A percentile compares a stretch with the other conserved stretches of the same genome.
Evolutionary conservation across 2,329 filamentous ascomycete genomes (phyloP).

Genomic region (Claviceps humidiphila): DNA sequence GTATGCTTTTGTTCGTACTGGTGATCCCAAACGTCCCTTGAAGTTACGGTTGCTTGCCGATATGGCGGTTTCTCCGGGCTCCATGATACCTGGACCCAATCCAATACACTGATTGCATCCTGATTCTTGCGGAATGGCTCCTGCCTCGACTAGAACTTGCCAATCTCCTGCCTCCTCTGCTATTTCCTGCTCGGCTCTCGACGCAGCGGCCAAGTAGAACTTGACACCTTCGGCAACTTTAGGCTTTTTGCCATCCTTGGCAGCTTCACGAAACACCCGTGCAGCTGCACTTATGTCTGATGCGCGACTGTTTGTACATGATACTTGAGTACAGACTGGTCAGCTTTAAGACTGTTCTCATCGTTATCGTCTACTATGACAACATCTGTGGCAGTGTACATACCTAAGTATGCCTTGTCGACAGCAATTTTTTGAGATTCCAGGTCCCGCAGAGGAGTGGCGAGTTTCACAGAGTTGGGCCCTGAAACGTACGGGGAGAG

Average conservation of each 20-base stretch:
- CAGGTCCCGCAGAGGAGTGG: not conserved
- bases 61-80: conserved; percentile 77
- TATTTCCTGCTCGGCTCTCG: conserved; percentile 56
- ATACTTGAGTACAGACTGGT: not conserved
- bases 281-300: not conserved
- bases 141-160: conserved; percentile 44
- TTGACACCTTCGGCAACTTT: conserved; percentile 65
- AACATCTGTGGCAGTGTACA: not conserved
- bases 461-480: conserved; percentile 65
- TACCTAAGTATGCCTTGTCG: conserved; percentile 1
- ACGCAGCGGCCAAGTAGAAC: conserved; percentile 82
- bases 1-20: conserved; percentile 40
- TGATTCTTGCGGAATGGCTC: conserved; percentile 18
- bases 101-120: conserved; percentile 69
- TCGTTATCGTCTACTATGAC: not conserved
- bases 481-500: conserved; percentile 75
- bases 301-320: not conserved
- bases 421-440: not conserved
- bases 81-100: conserved; percentile 61
- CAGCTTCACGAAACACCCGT: conserved; percentile 8
- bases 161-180: conserved; percentile 73
- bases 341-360: not conserved
- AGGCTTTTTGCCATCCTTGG: conserved; percentile 45
- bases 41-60: conserved; percentile 87
- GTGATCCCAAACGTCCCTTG: conserved; percentile 40